Evolutionary conservation across 75 land plant genomes (phyloP).

Genomic region (Selaginella tamariscina): DNA sequence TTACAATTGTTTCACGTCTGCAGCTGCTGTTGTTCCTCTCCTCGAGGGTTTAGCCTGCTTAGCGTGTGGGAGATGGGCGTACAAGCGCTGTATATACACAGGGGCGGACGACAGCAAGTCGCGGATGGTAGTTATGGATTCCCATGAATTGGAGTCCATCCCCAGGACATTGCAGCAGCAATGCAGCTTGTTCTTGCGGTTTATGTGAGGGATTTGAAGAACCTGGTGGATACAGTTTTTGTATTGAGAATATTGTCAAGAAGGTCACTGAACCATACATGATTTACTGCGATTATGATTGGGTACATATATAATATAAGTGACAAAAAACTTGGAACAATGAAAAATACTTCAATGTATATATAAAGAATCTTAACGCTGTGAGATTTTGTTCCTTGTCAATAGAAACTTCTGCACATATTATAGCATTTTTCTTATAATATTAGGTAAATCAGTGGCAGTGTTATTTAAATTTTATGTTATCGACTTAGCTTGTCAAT

Average conservation of each 20-base stretch:
- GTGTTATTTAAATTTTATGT: too few species aligned
- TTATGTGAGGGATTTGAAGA: slow-evolving; percentile 53
- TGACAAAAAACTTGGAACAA: too few species aligned
- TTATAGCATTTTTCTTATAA: too few species aligned
- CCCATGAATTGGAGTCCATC: slow-evolving; percentile 55
- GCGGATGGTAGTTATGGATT: slow-evolving; percentile 47
- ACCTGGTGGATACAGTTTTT: slow-evolving; percentile 58
- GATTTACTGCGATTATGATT: slow-evolving; percentile 64
- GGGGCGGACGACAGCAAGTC: slow-evolving; percentile 58
- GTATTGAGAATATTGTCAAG: slow-evolving; percentile 35
- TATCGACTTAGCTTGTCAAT: too few species aligned
- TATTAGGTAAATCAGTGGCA: too few species aligned
- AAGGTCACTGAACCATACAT: slow-evolving; percentile 52
- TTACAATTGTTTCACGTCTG: too few species aligned
- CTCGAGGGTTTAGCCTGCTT: slow-evolving; percentile 57
- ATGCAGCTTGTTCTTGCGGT: slow-evolving; percentile 43
- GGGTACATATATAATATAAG: too few species aligned
- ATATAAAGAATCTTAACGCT: too few species aligned
- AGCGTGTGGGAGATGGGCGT: slow-evolving; percentile 65
- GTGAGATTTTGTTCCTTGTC: too few species aligned
- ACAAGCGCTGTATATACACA: slow-evolving; percentile 53
- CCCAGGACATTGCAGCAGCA: slow-evolving; percentile 63
- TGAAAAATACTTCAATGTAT: too few species aligned
- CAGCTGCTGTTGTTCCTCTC: slow-evolving; percentile 46
- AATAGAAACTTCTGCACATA: too few species aligned